Base-by-base conservation (phyloP, 2,329 filamentous ascomycete genomes). In the Claviceps sorghi region DNA sequence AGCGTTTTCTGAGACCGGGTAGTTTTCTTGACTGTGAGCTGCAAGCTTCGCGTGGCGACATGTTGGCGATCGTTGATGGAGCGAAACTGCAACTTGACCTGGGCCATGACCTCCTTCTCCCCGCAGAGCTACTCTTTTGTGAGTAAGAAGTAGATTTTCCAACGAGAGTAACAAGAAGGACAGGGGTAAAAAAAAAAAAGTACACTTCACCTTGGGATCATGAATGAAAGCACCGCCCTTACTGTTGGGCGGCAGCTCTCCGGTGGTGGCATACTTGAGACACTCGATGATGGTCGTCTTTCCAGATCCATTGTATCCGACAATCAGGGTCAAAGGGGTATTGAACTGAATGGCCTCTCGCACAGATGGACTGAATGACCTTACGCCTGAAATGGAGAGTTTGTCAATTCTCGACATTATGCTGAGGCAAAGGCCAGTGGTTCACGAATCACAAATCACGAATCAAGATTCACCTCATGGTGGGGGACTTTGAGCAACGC, bases 271-370 rank as follows among this genome's bases (percentile, higher is more conserved):
- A 81, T 96, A 98, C 65, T 96, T 96, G 63, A 98, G 84, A 66
- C 89, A 95, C 69, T 98, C 93, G 69, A 98, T 98, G 64, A 98
- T 95, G 53, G 93, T 97, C 10, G 93, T 98, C 72, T 98, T 98
- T 56, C 93, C 93, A 1, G 91, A 97, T 52, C 93, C 93, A 72
- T 98, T 98, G 69, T 89, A 88, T 54, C 93, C 93, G 54, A 98
- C 94, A 59, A 98, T 98, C 56, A 98, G 78, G 13, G 93, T 98
- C 53, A 98, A 77, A 29, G 93, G 94, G 0, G 87, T 85, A 58
- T 89, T 83, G 67, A 98, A 97, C 59, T 85, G 78, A 56, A 97
- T 95, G 40, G 79, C 84, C 69, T 96, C 86, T 58, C 78, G 78
- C 54, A 77, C 74, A 44, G 76, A 75, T 58, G 86, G 84, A 67